Evolutionary conservation across 306 rosid genomes (phyloP), one percentile per base, ranked within the genome.

Genomic region (Castanea crenata): DNA sequence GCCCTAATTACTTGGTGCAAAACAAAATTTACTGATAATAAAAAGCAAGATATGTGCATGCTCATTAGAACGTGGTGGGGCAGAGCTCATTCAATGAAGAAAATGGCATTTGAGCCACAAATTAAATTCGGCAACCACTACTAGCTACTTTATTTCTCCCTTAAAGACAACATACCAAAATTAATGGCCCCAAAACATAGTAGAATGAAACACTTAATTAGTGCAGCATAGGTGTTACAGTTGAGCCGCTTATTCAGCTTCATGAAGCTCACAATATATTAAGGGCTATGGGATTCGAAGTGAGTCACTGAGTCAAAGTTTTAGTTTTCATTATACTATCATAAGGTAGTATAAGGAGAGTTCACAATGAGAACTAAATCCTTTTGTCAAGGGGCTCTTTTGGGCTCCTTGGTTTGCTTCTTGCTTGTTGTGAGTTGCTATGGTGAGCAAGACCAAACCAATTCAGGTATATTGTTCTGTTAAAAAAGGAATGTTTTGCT

Each of bases 301-400:
- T 49, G 54, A 49, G 54, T 49, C 54, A 49, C 4, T 3, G 46
- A 7, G 46, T 38, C 46, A 38, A 38, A 25, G 20, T 59, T 23
- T 38, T 38, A 38, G 11, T 38, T 38, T 38, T 38, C 46, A 38
- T 38, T 38, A 38, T 38, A 7, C 46, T 38, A 38, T 38, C 46
- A 38, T 38, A 38, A 38, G 46, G 18, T 64, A 23, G 63, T 2
- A 52, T 1, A 52, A 12, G 21, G 27, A 44, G 70, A 55, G 16
- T 59, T 78, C 54, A 49, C 56, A 25, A 80, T 84, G 87, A 35
- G 62, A 81, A 23, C 63, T n/a, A 69, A 11, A 16, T 55, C 75
- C 54, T 49, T 49, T 49, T 49, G 12, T 58, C 65, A 58, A 21
- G 65, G 65, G 12, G 25, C 65, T 6, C 65, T 58, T 18, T 10